Base-by-base conservation (phyloP, 2,329 filamentous ascomycete species). In the Sclerotinia borealis region DNA sequence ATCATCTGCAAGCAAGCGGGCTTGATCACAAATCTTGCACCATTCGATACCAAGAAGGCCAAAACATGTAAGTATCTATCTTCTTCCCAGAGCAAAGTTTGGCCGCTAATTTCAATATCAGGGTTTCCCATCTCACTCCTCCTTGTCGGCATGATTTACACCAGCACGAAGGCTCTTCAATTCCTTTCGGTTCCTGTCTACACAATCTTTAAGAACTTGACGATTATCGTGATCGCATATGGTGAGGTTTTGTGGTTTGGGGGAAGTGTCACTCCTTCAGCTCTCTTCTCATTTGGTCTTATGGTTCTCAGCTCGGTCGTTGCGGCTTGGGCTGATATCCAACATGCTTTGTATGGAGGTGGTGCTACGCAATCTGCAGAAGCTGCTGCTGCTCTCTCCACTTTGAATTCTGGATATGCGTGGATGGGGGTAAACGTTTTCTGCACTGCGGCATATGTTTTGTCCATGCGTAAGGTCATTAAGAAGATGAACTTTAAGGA, bases 401-500 rank as follows among this genome's bases (percentile, higher is more conserved):
- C 93, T 1, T 80, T 99, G 70, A 97, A 98, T 72, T 85, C 93
- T 34, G 95, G 95, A 50, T 99, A 99, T 75, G 85, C 96, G 66
- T 99, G 95, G 95, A 98, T 99, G 93, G 83, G 92, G 71, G 81
- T 96, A 78, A 99, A 99, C 78, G 96, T 96, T 73, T 85, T 98
- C 76, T 97, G 92, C 82, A 93, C 91, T 34, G 92, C 95, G 1
- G 85, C 91, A 27, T 98, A 96, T 72, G 82, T 98, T 52, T 79
- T 99, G 68, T 85, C 90, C 70, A 98, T 97, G 93, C 89, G 95
- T 76, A 98, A 98, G 83, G 89, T 96, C 69, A 98, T 99, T 77
- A 98, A 98, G 88, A 86, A 96, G 79, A 97, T 96, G 81, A 97
- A 96, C 83, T 98, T 99, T 80, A 97, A 96, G 84, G 95, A 98